These are phyloP conservation scores for Malus hybrid DNA, from an alignment of 331 rosid species.

Conservation along the genomic window DNA sequence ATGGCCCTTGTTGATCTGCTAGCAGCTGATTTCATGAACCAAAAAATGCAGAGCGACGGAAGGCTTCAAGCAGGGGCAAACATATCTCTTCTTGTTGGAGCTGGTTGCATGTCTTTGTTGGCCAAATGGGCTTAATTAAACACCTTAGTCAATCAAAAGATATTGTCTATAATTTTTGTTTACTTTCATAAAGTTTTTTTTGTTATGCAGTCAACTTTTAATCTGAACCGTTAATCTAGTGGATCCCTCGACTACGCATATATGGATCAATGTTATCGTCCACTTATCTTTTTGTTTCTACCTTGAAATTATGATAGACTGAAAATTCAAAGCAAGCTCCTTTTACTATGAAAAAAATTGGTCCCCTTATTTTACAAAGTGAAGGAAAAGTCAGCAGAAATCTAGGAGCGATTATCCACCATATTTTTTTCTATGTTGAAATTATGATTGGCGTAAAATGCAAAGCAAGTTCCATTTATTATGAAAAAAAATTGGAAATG, in stretches of 20 bases:
- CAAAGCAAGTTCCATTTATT: too few relatives aligned
- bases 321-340: too few relatives aligned
- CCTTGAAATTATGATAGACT: too few relatives aligned
- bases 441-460: too few relatives aligned
- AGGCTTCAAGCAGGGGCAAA: constrained; percentile 39
- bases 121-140: constrained; percentile 56
- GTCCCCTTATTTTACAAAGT: too few relatives aligned
- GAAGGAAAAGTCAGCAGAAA: too few relatives aligned
- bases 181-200: background rate
- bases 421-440: too few relatives aligned
- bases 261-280: too few relatives aligned
- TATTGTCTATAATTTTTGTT: background rate
- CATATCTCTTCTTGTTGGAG: constrained; percentile 34
- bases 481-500: too few relatives aligned
- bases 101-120: constrained; percentile 49
- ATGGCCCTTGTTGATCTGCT: constrained; percentile 63
- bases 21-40: constrained; percentile 56
- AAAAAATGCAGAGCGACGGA: constrained; percentile 37
- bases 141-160: background rate
- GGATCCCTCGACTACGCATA: background rate
- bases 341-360: too few relatives aligned
- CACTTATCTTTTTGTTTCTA: too few relatives aligned
- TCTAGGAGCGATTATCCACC: too few relatives aligned
- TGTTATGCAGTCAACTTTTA: background rate
- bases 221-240: background rate